A percentile compares a stretch with the other conserved stretches of the same genome.
These are phyloP conservation scores for Fomitopsis serialis DNA, from an alignment of 768 basidiomycete species.

Conservation along the genomic window DNA sequence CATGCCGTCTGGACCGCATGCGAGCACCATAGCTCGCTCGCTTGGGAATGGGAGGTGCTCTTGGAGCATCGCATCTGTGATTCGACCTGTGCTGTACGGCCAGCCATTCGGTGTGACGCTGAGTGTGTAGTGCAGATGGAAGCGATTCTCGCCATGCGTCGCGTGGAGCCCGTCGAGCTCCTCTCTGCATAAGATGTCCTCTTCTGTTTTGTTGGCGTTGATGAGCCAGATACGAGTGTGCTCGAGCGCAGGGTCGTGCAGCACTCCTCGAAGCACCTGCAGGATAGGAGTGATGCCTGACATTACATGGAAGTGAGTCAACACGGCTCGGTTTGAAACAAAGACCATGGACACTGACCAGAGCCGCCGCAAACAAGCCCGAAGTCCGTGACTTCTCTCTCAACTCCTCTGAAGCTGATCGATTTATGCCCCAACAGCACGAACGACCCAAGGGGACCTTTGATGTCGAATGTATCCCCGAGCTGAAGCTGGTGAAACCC, in stretches of 20 bases:
- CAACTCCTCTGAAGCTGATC: conserved; percentile 31
- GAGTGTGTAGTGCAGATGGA: conserved; percentile 41
- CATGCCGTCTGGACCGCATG: conserved; percentile 47
- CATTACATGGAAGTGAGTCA: neutral
- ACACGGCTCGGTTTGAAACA: neutral
- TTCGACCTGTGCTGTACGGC: conserved; percentile 33
- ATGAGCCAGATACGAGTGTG: conserved; percentile 42
- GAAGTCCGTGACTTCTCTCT: conserved; percentile 32
- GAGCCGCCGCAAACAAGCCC: conserved; percentile 56
- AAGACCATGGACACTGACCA: conserved; percentile 26
- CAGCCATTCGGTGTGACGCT: conserved; percentile 30
- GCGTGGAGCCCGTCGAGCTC: conserved; percentile 39
- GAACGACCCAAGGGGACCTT: conserved; percentile 57
- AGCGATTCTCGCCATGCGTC: conserved; percentile 24
- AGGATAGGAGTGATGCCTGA: conserved; percentile 54
- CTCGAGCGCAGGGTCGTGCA: conserved; percentile 32
- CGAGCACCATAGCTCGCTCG: conserved; percentile 35
- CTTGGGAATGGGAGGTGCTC: conserved; percentile 35
- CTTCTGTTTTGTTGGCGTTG: conserved; percentile 39
- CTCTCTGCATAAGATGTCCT: conserved; percentile 46
- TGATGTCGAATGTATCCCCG: conserved; percentile 48
- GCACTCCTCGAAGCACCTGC: conserved; percentile 45
- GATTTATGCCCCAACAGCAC: conserved; percentile 40
- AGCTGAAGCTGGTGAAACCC: conserved; percentile 41
- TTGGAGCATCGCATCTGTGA: conserved; percentile 33